phyloP scores from a whole-genome alignment of 768 basidiomycete species.

The Auricularia cornea region DNA sequence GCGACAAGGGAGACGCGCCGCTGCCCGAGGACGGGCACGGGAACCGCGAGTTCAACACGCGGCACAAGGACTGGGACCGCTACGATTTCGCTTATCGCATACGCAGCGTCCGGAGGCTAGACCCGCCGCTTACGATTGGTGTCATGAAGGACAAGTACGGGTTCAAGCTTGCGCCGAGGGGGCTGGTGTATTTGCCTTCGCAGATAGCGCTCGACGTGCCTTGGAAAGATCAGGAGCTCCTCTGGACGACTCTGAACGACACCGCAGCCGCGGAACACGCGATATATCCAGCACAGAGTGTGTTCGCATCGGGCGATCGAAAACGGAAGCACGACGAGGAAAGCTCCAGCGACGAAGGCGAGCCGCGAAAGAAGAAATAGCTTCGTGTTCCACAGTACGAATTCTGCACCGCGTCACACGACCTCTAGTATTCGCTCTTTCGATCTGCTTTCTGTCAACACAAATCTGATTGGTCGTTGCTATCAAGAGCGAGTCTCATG shows the following conservation, averaged over 20 bases:
- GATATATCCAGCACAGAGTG: too few relatives aligned
- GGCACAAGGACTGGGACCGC: conserved; percentile 16
- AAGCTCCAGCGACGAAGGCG: too few relatives aligned
- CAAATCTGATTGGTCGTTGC: too few relatives aligned
- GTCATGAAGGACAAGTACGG: conserved; percentile 13
- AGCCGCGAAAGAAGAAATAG: too few relatives aligned
- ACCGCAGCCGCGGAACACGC: too few relatives aligned
- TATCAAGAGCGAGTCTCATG: too few relatives aligned
- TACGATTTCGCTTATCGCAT: conserved; percentile 23
- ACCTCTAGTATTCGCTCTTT: too few relatives aligned
- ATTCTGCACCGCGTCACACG: too few relatives aligned
- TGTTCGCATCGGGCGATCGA: too few relatives aligned
- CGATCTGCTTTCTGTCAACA: too few relatives aligned
- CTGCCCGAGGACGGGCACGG: conserved; percentile 18
- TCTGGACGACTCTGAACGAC: neutral
- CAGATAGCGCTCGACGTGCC: neutral
- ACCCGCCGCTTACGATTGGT: conserved; percentile 12
- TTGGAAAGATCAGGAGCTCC: neutral
- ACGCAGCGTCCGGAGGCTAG: conserved; percentile 11
- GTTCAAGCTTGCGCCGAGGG: conserved; percentile 15
- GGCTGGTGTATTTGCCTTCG: conserved; percentile 11
- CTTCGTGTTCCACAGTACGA: too few relatives aligned
- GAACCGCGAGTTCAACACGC: conserved; percentile 19
- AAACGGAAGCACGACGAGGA: too few relatives aligned
- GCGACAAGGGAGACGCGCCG: conserved; percentile 15